A percentile compares a stretch with the other conserved stretches of the same genome.
phyloP scores from a whole-genome alignment of 805 yeast species.

The Yamadazyma nakazawae region DNA sequence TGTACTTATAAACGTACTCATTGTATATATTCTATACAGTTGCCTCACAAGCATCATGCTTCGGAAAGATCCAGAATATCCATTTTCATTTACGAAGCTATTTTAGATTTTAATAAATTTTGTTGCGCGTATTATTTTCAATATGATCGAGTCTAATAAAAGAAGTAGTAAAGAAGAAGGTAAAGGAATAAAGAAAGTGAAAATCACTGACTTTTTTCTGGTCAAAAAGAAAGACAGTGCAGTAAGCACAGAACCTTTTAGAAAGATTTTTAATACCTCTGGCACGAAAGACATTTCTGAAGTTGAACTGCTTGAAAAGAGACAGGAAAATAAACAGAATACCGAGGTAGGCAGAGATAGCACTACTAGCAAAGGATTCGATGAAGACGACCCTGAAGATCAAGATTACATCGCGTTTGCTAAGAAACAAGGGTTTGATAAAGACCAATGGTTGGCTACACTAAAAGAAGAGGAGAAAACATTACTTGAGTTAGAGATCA shows the following conservation, averaged over 20 bases:
- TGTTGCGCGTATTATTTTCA: conserved; percentile 2
- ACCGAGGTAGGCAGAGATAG: too few species aligned
- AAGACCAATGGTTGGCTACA: conserved; percentile 46
- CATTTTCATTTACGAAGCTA: conserved; percentile 35
- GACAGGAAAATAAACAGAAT: background rate
- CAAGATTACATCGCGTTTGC: conserved; percentile 8
- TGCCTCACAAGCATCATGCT: conserved; percentile 42
- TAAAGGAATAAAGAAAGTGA: conserved; percentile 1
- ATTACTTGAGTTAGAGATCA: conserved; percentile 64
- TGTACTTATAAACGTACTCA: conserved; percentile 20
- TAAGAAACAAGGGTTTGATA: conserved; percentile 37
- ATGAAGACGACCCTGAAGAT: background rate
- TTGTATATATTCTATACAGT: conserved; percentile 39
- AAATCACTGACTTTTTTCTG: conserved; percentile 17
- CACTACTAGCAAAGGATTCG: background rate
- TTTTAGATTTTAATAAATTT: conserved; percentile 17
- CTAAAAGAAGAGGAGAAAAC: conserved; percentile 47
- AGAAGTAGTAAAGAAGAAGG: background rate
- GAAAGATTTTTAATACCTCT: background rate
- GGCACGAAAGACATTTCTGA: background rate
- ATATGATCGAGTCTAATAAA: conserved; percentile 1
- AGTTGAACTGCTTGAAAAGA: background rate
- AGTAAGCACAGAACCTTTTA: too few species aligned
- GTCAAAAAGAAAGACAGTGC: background rate
- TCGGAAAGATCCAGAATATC: conserved; percentile 48